Base-by-base conservation (phyloP, 345 rosid species). In the Eucalyptus sp. region DNA sequence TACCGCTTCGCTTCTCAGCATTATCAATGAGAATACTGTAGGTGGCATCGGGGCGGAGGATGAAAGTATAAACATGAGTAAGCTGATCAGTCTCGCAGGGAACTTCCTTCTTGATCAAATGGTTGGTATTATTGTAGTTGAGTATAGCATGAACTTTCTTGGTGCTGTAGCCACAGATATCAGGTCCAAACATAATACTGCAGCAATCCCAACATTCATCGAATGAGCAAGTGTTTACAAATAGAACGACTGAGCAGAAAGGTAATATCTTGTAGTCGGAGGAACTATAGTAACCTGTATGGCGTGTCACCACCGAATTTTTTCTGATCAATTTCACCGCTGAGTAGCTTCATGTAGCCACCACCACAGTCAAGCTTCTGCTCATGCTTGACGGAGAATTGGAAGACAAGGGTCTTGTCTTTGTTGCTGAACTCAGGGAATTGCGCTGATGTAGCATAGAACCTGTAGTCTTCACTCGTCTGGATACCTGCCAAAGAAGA, bases 351-450 rank as follows among this genome's bases (percentile, higher is more conserved):
- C 97, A 98, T 94, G 96, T 98, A 98, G 89, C 99, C 99, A 90
- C 99, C 99, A 91, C 99, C 99, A 92, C 99, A 98, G 91, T 98
- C 99, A 89, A 98, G 99, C 93, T 98, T 98, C 92, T 98, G 99
- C 90, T 98, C 99, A 86, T 98, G 99, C 96, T 98, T 98, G 90
- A 98, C 99, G 7, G 96, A 95, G 91, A 98, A 97, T 86, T 97
- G 99, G 94, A 98, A 98, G 90, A 97, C 99, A 9, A 98, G 92
- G 24, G 98, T 96, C 89, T 94, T 94, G 79, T 95, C 98, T 93
- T 98, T 98, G 96, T 95, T 98, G 90, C 97, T 98, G 92, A 97
- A 94, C 89, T 93, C 95, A 86, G 99, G 98, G 93, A 93, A 98
- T 93, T 95, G 96, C 86, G 98, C 99, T 33, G 99, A 98, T 88